These are phyloP conservation scores for Yamadazyma ubonensis DNA, from an alignment of 805 yeast genomes.

Conservation along the genomic window DNA sequence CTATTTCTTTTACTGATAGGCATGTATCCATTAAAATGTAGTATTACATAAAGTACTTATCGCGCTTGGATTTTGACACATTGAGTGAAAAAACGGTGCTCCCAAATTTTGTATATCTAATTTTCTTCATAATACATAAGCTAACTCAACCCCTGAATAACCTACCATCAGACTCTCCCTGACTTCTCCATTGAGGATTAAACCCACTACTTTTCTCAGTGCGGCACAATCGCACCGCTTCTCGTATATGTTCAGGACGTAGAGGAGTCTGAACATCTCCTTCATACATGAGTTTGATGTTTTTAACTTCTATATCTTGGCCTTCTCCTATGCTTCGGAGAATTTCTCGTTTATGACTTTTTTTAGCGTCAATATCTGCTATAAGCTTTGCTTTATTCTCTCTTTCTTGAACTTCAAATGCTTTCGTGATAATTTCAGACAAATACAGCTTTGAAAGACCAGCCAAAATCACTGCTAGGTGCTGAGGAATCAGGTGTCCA, in stretches of 20 bases:
- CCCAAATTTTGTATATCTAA: too few species aligned
- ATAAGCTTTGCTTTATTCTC: slow-evolving; percentile 45
- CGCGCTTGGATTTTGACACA: too few species aligned
- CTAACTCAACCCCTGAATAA: slow-evolving; percentile 54
- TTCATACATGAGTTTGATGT: slow-evolving; percentile 21
- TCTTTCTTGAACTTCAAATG: slow-evolving; percentile 65
- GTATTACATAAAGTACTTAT: too few species aligned
- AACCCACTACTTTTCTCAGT: slow-evolving; percentile 51
- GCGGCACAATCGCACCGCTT: slow-evolving; percentile 80
- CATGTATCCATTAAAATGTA: too few species aligned
- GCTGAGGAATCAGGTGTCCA: slow-evolving; percentile 77
- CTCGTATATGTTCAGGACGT: slow-evolving; percentile 80
- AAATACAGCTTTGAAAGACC: slow-evolving; percentile 86
- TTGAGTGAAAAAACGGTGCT: too few species aligned
- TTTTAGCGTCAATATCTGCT: slow-evolving; percentile 39
- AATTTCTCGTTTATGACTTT: slow-evolving; percentile 26
- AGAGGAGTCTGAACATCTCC: slow-evolving; percentile 58
- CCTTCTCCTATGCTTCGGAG: slow-evolving; percentile 42
- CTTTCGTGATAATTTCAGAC: slow-evolving; percentile 86
- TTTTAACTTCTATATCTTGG: slow-evolving; percentile 23
- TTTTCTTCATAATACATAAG: too few species aligned
- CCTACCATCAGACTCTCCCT: slow-evolving; percentile 67
- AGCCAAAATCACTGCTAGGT: slow-evolving; percentile 75
- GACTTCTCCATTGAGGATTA: slow-evolving; percentile 64
- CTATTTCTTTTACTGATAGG: slow-evolving; percentile 34